Percentiles rank a stretch among this genome's conserved stretches.
These are phyloP conservation scores for Arxiozyma telluris DNA, from an alignment of 1,139 yeast species.

Conservation along the genomic window DNA sequence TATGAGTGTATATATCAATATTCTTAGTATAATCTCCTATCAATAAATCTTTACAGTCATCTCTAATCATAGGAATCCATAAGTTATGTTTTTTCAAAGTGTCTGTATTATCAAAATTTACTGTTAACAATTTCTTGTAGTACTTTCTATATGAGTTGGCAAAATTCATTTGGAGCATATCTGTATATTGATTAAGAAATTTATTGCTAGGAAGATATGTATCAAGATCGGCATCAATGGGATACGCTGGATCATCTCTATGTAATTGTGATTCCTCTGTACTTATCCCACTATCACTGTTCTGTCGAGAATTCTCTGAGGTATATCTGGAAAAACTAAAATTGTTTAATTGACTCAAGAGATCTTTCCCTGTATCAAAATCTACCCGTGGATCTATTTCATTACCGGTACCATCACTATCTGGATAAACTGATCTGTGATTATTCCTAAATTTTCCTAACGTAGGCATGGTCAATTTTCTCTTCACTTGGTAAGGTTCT, in stretches of 20 bases:
- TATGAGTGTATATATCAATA: constrained; percentile 10
- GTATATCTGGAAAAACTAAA: background rate
- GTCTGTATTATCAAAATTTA: constrained; percentile 14
- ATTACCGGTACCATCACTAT: background rate
- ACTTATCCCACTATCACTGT: background rate
- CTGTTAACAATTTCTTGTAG: constrained; percentile 19
- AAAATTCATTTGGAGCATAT: constrained; percentile 6
- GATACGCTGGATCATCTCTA: background rate
- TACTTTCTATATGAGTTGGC: constrained; percentile 21
- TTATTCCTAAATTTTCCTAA: background rate
- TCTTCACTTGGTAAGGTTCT: constrained; percentile 10
- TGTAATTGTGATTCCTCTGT: background rate
- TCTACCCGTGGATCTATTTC: background rate
- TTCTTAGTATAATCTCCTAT: constrained; percentile 2
- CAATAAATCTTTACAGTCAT: constrained; percentile 9
- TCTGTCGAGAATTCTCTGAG: background rate
- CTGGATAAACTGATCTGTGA: background rate
- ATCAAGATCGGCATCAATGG: background rate
- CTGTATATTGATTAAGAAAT: background rate
- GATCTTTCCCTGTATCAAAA: background rate
- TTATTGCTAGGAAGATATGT: background rate
- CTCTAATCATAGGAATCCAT: constrained; percentile 20
- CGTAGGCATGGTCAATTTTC: background rate
- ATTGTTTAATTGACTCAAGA: background rate
- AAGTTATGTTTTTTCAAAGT: constrained; percentile 20